Evolutionary conservation across 176 grass and related monocot species (phyloP).

Genomic region (Chloris gayana): DNA sequence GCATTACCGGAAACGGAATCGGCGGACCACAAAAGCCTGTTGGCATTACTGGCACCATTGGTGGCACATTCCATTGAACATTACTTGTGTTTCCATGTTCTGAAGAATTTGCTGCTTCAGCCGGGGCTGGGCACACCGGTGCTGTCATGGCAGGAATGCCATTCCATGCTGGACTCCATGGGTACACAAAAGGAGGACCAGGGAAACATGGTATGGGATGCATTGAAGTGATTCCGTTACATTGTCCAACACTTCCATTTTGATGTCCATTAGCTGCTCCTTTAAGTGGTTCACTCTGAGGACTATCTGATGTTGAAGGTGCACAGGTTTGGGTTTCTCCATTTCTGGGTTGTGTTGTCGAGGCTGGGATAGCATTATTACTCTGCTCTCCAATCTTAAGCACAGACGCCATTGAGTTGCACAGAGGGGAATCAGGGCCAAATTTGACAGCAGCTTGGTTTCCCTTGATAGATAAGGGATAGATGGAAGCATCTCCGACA

Average conservation of each 20-base stretch:
- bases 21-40: slow-evolving; percentile 45
- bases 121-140: slow-evolving; percentile 46
- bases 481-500: slow-evolving; percentile 27
- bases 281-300: slow-evolving; percentile 23
- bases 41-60: slow-evolving; percentile 27
- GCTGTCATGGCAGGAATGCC: slow-evolving; percentile 47
- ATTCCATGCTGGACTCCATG: slow-evolving; percentile 63
- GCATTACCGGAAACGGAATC: slow-evolving; percentile 52
- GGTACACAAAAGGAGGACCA: slow-evolving; percentile 55
- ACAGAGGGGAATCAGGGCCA: slow-evolving; percentile 39
- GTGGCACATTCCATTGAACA: slow-evolving; percentile 50
- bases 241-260: slow-evolving; percentile 45
- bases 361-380: slow-evolving; percentile 32
- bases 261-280: slow-evolving; percentile 34
- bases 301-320: slow-evolving; percentile 45
- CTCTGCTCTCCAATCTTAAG: slow-evolving; percentile 46
- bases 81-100: slow-evolving; percentile 35
- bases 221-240: slow-evolving; percentile 42
- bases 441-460: slow-evolving; percentile 53
- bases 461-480: slow-evolving; percentile 29
- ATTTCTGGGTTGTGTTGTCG: slow-evolving; percentile 33
- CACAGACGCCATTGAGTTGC: slow-evolving; percentile 39
- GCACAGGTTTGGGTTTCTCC: slow-evolving; percentile 28
- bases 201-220: slow-evolving; percentile 55
- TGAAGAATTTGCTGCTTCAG: slow-evolving; percentile 44